Percentiles rank a stretch among this genome's conserved stretches.
Evolutionary conservation across 495 filamentous ascomycete species (phyloP).

Genomic region (Neurospora tetrasperma): DNA sequence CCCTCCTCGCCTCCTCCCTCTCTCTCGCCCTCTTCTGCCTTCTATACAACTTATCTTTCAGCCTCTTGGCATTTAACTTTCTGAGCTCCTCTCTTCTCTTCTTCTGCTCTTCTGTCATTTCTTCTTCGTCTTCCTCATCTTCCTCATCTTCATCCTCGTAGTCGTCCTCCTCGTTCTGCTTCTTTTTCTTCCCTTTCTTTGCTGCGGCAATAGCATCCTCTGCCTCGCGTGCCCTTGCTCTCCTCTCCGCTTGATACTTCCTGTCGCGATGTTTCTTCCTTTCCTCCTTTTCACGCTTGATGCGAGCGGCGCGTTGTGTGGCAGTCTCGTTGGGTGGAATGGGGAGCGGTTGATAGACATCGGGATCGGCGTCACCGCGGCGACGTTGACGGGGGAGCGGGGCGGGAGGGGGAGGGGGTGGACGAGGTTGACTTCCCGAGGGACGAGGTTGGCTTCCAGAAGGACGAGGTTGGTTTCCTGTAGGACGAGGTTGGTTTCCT

Average conservation of each 20-base stretch:
- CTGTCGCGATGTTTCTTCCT: neutral
- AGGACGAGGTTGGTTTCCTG: too few species aligned
- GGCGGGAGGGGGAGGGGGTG: neutral
- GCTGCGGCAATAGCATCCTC: neutral
- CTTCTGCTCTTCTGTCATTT: neutral
- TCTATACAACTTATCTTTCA: neutral
- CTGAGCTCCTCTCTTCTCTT: neutral
- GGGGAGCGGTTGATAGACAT: neutral
- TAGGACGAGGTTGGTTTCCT: neutral
- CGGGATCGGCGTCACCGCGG: neutral
- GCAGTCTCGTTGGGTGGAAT: neutral
- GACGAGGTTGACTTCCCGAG: neutral
- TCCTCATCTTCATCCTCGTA: fast-evolving
- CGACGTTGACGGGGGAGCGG: neutral
- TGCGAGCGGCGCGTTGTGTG: neutral
- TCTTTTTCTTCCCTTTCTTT: neutral
- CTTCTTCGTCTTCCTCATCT: fast-evolving
- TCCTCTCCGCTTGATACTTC: neutral
- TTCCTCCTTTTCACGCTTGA: neutral
- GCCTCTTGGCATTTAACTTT: neutral
- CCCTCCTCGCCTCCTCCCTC: neutral
- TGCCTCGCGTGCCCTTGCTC: neutral
- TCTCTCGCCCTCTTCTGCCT: neutral
- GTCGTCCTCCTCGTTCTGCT: neutral
- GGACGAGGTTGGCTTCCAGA: too few species aligned